These are phyloP conservation scores for Exserohilum turcica DNA, from an alignment of 2,329 filamentous ascomycete genomes.

Conservation along the genomic window DNA sequence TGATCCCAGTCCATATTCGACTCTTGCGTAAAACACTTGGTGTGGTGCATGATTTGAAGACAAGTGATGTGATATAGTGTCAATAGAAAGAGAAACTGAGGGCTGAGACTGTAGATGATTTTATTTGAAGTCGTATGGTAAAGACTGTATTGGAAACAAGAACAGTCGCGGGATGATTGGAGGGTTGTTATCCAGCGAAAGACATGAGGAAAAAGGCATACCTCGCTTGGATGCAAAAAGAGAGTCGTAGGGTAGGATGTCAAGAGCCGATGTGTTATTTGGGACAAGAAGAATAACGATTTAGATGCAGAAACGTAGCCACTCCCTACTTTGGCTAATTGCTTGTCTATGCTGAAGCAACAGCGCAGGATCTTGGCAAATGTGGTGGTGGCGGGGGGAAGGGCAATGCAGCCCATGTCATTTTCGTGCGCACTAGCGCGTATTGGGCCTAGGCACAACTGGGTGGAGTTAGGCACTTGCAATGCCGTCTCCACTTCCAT, in stretches of 20 bases:
- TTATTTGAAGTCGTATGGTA: background rate
- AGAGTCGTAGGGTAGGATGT: no score
- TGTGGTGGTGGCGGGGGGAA: conserved; percentile 6
- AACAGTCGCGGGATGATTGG: conserved; percentile 3
- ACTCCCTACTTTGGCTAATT: no score
- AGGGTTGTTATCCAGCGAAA: background rate
- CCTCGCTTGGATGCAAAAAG: conserved; percentile 20
- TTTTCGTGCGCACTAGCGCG: conserved; percentile 24
- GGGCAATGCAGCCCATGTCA: conserved; percentile 14
- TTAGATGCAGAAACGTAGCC: background rate
- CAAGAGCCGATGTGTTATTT: background rate
- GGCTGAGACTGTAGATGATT: background rate
- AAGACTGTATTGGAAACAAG: background rate
- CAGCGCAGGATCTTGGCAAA: conserved; percentile 10
- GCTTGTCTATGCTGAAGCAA: background rate
- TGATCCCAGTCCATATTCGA: background rate
- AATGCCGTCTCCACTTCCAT: conserved; percentile 18
- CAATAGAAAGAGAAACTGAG: background rate
- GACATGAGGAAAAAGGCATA: conserved; percentile 12
- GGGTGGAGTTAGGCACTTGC: conserved; percentile 18
- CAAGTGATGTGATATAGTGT: background rate
- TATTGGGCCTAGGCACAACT: conserved; percentile 11
- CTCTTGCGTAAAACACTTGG: background rate
- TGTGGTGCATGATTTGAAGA: no score
- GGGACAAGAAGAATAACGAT: background rate